phyloP scores from a whole-genome alignment of 2,329 filamentous ascomycete genomes.

The Fusarium sarcochroum region DNA sequence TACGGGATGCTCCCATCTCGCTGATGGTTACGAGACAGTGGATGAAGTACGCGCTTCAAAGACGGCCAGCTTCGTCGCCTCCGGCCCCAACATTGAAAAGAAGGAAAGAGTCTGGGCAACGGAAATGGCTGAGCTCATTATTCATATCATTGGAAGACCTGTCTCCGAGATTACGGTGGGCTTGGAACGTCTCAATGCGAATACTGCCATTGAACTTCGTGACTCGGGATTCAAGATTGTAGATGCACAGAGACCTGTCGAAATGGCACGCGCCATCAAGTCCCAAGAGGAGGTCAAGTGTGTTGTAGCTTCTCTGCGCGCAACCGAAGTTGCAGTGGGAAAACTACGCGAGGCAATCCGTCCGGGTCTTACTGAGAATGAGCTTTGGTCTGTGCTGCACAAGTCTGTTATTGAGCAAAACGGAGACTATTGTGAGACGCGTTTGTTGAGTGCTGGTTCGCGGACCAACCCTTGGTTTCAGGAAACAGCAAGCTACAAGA shows the following conservation, averaged over 20 bases:
- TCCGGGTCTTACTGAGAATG: constrained; percentile 12
- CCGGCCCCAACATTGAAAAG: constrained; percentile 1
- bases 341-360: constrained; percentile 7
- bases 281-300: constrained; percentile 8
- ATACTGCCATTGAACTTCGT: background rate
- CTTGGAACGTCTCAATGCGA: constrained; percentile 11
- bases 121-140: constrained; percentile 2
- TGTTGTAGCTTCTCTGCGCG: background rate
- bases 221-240: background rate
- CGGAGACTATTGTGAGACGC: constrained; percentile 11
- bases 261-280: constrained; percentile 11
- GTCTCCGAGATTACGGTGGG: background rate
- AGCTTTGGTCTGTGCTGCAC: constrained; percentile 10
- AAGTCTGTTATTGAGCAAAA: constrained; percentile 17
- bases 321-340: constrained; percentile 4
- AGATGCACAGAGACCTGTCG: constrained; percentile 7
- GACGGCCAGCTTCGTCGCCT: background rate
- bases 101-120: background rate
- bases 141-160: background rate
- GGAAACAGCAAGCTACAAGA: constrained; percentile 11
- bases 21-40: constrained; percentile 5
- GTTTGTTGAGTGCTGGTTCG: background rate
- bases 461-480: constrained; percentile 17
- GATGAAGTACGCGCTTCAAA: constrained; percentile 3
- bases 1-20: constrained; percentile 2